Evolutionary conservation across 2,329 filamentous ascomycete species (phyloP), one percentile per base, ranked within the genome.

Genomic region (Cytospora piceae): DNA sequence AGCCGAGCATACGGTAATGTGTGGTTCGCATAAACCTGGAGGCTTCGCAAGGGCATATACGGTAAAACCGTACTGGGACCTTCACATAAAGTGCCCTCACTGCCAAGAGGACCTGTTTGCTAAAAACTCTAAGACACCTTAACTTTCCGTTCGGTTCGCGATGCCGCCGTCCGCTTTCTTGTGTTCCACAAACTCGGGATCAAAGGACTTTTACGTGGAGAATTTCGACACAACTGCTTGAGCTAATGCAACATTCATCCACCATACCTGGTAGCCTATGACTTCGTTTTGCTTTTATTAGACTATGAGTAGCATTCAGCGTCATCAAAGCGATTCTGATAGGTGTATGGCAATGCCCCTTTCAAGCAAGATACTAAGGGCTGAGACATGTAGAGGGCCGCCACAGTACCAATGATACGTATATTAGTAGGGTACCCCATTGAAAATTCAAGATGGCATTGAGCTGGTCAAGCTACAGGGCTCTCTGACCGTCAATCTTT

Each of bases 321-420:
- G 53, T 15, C 27, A 56, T 29, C 31, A 39, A 39, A 53, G 52
- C 39, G 49, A 4, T 24, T 22, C 46, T 49, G 46, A 9, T 49
- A 14, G 46, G 15, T 49, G 46, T 14, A 49, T 49, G 20, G 46
- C n/a, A 12, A 5, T 11, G 46, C n/a, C 34, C 61, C 27, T 51
- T 42, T 52, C n/a, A 57, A 55, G 39, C 15, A 63, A 42, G 34
- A 46, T 39, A 42, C 52, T 53, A 57, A 39, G 53, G 61, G 49
- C 24, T 39, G 53, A 57, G 53, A 63, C 53, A 57, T 12, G n/a
- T 20, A 15, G 29, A 63, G 8, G 22, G 22, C 37, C 8, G 39
- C 56, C 22, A 37, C 39, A 3, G 37, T 12, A 57, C 37, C 22
- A 29, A 17, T 27, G 15, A 22, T 22, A 2, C 3, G 12, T 31